Evolutionary conservation across 2,329 filamentous ascomycete genomes (phyloP), one percentile per base, ranked within the genome.

Genomic region (Fusarium denticulatum): DNA sequence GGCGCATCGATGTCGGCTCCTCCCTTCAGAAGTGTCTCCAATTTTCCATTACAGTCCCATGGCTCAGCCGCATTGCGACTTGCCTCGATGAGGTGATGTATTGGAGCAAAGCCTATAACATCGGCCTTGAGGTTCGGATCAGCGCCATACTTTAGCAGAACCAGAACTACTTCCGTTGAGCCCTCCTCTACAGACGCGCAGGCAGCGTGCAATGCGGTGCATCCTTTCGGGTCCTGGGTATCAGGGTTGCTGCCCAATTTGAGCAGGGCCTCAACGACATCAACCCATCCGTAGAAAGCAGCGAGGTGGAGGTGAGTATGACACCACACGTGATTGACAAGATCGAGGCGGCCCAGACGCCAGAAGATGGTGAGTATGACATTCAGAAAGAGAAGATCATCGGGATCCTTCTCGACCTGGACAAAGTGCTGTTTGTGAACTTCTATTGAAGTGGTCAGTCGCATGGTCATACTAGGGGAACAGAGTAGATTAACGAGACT

Each of bases 401-500:
- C 3, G 0, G 18, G 13, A 15, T 16, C 11, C 16, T 22, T 20
- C 6, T 52, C n/a, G 5, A 36, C n/a, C 18, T 36, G 24, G n/a
- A 22, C 3, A 5, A 22, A 7, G 4, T 26, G 9, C 13, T 4
- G 22, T 32, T 24, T 26, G 4, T 7, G 16, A 11, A 7, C 14
- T 3, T 8, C 49, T 36, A 11, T 11, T 22, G 10, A 26, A 15
- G 13, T 13, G 13, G 32, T 52, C 24, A 36, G 18, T 22, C 14
- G 0, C 5, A 26, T 14, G 32, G 16, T 12, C 3, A 11, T 20
- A 26, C 13, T 26, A 22, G 5, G 13, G 18, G 18, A 3, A 26
- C 10, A 1, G 5, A 13, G 3, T 26, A 12, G 7, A 16, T 4
- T 36, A 20, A 36, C 18, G 1, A 10, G 9, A 20, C 2, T 20